A percentile compares a stretch with the other conserved stretches of the same genome.
Evolutionary conservation across 805 yeast genomes (phyloP).

Genomic region (Starmerella potacharoeniae): DNA sequence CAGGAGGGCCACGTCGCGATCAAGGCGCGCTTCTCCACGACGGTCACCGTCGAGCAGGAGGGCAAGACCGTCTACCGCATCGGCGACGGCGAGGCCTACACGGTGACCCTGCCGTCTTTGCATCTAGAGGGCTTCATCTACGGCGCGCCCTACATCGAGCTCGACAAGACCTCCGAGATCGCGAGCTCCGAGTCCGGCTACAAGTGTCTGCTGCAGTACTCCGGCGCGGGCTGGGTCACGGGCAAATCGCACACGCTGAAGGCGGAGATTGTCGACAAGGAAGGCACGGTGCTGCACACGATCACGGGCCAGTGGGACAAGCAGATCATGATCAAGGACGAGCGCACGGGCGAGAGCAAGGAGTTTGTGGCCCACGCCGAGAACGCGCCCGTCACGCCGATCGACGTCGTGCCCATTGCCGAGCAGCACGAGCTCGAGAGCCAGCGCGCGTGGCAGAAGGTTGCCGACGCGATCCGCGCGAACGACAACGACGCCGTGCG

Average conservation of each 20-base stretch:
- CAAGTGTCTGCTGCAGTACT: conserved; percentile 58
- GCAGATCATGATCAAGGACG: conserved; percentile 39
- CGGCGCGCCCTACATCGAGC: conserved; percentile 89
- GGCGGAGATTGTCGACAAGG: conserved; percentile 51
- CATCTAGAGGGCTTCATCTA: conserved; percentile 88
- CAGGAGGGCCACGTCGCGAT: conserved; percentile 86
- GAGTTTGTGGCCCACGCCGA: conserved; percentile 27
- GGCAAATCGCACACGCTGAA: conserved; percentile 92
- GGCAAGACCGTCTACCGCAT: conserved; percentile 70
- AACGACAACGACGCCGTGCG: conserved; percentile 70
- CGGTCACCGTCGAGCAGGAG: conserved; percentile 76
- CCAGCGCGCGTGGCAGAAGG: conserved; percentile 80
- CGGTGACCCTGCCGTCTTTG: conserved; percentile 83
- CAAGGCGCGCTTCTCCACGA: conserved; percentile 68
- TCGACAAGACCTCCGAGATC: conserved; percentile 78
- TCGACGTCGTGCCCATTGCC: conserved; percentile 68
- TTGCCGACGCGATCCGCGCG: conserved; percentile 70
- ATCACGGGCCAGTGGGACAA: conserved; percentile 87
- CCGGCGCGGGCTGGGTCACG: conserved; percentile 88
- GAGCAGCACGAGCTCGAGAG: conserved; percentile 73
- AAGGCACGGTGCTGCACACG: conserved; percentile 56
- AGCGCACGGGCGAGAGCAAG: conserved; percentile 33
- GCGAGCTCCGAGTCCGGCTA: conserved; percentile 67
- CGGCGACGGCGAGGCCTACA: conserved; percentile 52
- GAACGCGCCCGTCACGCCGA: conserved; percentile 35